Evolutionary conservation across 2,329 filamentous ascomycete species (phyloP).

Genomic region (Trichophyton schoenleinii): DNA sequence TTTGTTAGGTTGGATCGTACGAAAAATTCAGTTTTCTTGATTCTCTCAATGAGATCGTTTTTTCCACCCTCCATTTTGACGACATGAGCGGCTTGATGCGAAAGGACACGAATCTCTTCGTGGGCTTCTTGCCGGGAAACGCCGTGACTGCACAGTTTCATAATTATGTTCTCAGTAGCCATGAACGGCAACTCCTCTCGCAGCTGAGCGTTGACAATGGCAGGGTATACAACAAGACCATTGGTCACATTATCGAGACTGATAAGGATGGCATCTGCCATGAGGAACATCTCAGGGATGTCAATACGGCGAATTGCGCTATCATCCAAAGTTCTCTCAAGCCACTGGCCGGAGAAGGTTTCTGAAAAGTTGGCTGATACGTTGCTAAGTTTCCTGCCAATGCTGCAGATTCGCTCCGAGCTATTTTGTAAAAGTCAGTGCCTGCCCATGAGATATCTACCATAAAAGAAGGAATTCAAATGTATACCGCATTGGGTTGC

Average conservation of each 20-base stretch:
- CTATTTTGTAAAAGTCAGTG: not conserved
- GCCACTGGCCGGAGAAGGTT: constrained; percentile 61
- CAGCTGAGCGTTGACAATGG: constrained; percentile 54
- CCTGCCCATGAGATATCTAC: not conserved
- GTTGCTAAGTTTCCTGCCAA: constrained; percentile 45
- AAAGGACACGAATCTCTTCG: constrained; percentile 74
- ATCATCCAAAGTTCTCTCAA: constrained; percentile 69
- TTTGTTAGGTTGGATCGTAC: constrained; percentile 25
- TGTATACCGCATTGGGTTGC: constrained; percentile 37
- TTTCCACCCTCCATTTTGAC: constrained; percentile 60
- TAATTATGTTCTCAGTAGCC: constrained; percentile 60
- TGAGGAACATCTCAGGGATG: constrained; percentile 55
- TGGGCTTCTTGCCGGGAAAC: constrained; percentile 68
- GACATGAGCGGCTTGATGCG: constrained; percentile 58
- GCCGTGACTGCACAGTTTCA: constrained; percentile 61
- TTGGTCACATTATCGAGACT: constrained; percentile 54
- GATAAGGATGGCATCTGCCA: constrained; percentile 56
- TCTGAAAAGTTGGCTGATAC: constrained; percentile 46
- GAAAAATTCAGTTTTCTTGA: constrained; percentile 63
- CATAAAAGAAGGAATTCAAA: not conserved
- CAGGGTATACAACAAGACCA: constrained; percentile 67
- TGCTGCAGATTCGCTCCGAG: constrained; percentile 48
- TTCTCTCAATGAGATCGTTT: constrained; percentile 73
- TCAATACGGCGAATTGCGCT: constrained; percentile 36
- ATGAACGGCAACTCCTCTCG: constrained; percentile 77